These are phyloP conservation scores for Groenewaldozyma salmanticensis DNA, from an alignment of 805 yeast genomes.

Conservation along the genomic window DNA sequence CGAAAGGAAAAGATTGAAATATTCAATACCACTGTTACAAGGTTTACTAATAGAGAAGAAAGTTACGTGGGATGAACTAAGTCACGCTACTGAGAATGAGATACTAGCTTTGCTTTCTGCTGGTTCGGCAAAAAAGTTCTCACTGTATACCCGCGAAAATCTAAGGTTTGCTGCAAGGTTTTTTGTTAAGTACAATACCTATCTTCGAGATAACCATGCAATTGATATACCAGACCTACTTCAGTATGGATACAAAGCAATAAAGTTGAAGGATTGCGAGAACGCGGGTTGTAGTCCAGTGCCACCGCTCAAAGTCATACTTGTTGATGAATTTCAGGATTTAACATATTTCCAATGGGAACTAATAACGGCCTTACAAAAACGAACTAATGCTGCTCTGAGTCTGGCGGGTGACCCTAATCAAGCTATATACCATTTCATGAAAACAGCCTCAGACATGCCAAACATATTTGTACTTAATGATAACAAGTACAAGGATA, in stretches of 20 bases:
- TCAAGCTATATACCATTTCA: conserved; percentile 84
- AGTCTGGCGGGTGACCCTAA: conserved; percentile 96
- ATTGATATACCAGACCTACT: conserved; percentile 14
- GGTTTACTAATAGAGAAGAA: background rate
- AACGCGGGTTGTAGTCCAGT: background rate
- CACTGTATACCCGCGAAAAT: too few relatives aligned
- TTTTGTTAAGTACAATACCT: conserved; percentile 4
- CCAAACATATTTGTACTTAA: conserved; percentile 47
- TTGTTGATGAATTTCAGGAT: conserved; percentile 96
- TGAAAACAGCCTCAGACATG: conserved; percentile 66
- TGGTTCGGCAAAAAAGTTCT: background rate
- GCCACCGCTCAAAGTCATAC: conserved; percentile 28
- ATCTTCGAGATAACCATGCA: conserved; percentile 1
- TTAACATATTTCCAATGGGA: conserved; percentile 70
- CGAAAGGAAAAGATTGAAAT: background rate
- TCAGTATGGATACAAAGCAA: conserved; percentile 5
- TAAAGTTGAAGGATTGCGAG: too few relatives aligned
- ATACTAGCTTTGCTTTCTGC: background rate
- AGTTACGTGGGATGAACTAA: background rate
- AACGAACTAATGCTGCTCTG: conserved; percentile 25
- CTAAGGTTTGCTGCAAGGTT: background rate
- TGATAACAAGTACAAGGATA: conserved; percentile 17
- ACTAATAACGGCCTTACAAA: conserved; percentile 45
- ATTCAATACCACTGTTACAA: background rate
- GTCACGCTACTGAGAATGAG: background rate